phyloP scores from a whole-genome alignment of 2,329 filamentous ascomycete species.

The Aureobasidium musti region DNA sequence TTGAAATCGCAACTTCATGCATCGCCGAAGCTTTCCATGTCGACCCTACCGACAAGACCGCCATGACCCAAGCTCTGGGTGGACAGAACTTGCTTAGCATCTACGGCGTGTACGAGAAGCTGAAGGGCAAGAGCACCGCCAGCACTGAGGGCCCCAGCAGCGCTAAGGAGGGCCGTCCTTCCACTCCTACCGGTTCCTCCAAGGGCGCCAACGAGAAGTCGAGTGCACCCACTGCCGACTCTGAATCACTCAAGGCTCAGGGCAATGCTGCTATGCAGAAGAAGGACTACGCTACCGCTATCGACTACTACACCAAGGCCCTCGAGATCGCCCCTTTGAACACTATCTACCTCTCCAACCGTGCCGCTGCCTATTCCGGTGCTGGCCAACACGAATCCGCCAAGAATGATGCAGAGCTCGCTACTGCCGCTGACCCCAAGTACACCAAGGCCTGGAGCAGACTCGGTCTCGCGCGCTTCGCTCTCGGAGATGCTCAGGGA shows the following conservation, averaged over 20 bases:
- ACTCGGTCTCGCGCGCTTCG: slow-evolving; percentile 86
- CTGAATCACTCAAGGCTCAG: slow-evolving; percentile 83
- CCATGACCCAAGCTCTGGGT: slow-evolving; percentile 75
- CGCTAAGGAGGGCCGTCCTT: slow-evolving; percentile 38
- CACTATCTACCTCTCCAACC: slow-evolving; percentile 96
- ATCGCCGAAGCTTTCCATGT: slow-evolving; percentile 96
- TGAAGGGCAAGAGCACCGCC: slow-evolving; percentile 65
- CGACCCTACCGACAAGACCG: slow-evolving; percentile 73
- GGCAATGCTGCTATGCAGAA: slow-evolving; percentile 94
- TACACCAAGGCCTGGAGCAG: slow-evolving; percentile 98
- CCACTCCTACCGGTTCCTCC: slow-evolving; percentile 42
- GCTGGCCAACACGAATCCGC: slow-evolving; percentile 82
- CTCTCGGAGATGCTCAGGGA: slow-evolving; percentile 84
- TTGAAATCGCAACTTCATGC: slow-evolving; percentile 92
- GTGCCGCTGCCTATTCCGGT: slow-evolving; percentile 88
- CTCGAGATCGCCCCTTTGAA: slow-evolving; percentile 79
- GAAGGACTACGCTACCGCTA: slow-evolving; percentile 83
- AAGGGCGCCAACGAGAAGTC: slow-evolving; percentile 49
- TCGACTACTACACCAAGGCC: slow-evolving; percentile 85
- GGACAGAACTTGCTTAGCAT: slow-evolving; percentile 86
- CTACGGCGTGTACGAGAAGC: slow-evolving; percentile 94
- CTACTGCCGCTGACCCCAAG: slow-evolving; percentile 80
- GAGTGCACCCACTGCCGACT: slow-evolving; percentile 64
- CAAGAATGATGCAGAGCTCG: slow-evolving; percentile 84
- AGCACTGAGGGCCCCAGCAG: slow-evolving; percentile 49